Evolutionary conservation across 2,329 filamentous ascomycete species (phyloP), one percentile per base, ranked within the genome.

Genomic region (Paecilomyces dactylethromorphus): DNA sequence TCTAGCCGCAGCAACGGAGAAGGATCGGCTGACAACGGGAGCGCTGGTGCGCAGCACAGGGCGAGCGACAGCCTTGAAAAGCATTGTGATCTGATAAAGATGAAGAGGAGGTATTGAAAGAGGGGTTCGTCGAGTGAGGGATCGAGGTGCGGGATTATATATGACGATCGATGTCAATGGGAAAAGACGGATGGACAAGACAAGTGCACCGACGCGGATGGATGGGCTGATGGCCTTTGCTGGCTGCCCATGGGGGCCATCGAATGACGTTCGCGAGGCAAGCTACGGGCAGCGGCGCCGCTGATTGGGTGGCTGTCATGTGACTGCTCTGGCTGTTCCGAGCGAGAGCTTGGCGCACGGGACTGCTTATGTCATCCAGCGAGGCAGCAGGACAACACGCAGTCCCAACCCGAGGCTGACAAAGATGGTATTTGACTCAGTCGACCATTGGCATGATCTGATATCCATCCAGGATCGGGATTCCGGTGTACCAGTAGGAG

Each of bases 1-100:
- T 65, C 74, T 82, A 71, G 84, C 81, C 65, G 81, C 75, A 59
- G 86, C 83, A 64, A 82, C 84, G 62, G 86, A 82, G 79, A 91
- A 88, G 66, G 85, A 81, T 64, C 82, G 80, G 71, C 71, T 75
- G 62, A 77, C 69, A 62, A 79, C 68, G 63, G 78, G 69, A 68
- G 81, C 76, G 70, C 76, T 78, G 66, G 83, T 78, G 68, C 84
- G 81, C 72, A 82, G 79, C 68, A 80, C 76, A 67, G 80, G 76
- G 76, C 84, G 84, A 74, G 79, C 73, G 70, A 87, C 74, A 66
- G 82, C 76, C 72, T 87, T 56, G 31, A 56, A 59, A 57, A 62
- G 63, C 58, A 65, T 58, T 56, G 50, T 58, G 53, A 53, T 26
- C 10, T 7, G 21, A 18, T 8, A 18, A 18, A 22, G 29, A 53